phyloP scores from a whole-genome alignment of 2,329 filamentous ascomycete species.

The Nothophaeocryptopus gaeumannii region DNA sequence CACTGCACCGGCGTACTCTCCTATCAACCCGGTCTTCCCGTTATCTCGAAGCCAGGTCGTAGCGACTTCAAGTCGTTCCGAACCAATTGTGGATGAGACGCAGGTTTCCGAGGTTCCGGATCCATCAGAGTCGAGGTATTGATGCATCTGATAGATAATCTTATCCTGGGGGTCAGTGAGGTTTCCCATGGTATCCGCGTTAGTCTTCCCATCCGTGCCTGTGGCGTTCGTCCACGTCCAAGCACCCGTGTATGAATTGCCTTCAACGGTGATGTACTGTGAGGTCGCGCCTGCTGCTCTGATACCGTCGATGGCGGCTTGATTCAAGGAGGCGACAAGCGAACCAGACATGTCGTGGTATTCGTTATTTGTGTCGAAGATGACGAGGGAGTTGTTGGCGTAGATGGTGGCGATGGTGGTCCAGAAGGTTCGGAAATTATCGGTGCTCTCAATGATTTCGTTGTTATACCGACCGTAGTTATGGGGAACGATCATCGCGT shows the following conservation, averaged over 20 bases:
- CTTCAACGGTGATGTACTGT: constrained; percentile 62
- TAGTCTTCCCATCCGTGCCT: constrained; percentile 42
- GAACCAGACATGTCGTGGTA: constrained; percentile 44
- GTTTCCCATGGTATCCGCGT: constrained; percentile 43
- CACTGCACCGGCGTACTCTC: constrained; percentile 54
- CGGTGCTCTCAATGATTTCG: constrained; percentile 44
- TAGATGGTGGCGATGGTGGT: constrained; percentile 40
- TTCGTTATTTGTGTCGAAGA: constrained; percentile 51
- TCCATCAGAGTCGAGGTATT: constrained; percentile 58
- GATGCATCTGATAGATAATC: constrained; percentile 61
- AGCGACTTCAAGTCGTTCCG: constrained; percentile 50
- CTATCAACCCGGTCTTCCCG: constrained; percentile 52
- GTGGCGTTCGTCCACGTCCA: constrained; percentile 51
- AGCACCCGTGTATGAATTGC: constrained; percentile 50
- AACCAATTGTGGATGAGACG: constrained; percentile 53
- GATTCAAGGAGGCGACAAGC: constrained; percentile 48
- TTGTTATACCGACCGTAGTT: constrained; percentile 52
- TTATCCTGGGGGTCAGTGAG: constrained; percentile 54
- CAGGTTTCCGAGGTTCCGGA: constrained; percentile 52
- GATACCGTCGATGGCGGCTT: constrained; percentile 48
- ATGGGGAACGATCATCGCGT: constrained; percentile 51
- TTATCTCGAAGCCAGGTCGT: constrained; percentile 56
- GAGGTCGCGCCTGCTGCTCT: constrained; percentile 43
- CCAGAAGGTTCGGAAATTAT: constrained; percentile 46
- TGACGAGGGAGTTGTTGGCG: constrained; percentile 42